Conservation (phyloP, 164 flowering plant species). For the Chimonanthus salicifolius region DNA sequence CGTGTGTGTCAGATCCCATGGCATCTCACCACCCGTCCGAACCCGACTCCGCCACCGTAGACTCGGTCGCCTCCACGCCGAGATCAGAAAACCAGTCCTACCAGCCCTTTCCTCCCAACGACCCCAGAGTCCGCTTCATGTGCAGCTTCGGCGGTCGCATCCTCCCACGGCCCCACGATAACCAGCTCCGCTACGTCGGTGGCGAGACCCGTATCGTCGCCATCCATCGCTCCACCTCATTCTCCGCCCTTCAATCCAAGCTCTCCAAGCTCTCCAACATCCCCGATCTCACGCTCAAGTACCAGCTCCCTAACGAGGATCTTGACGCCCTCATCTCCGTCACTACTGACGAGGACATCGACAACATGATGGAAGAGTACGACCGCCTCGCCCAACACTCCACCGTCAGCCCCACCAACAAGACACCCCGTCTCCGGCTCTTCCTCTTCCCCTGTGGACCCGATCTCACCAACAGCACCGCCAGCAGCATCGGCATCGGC, state of each 20-base stretch:
- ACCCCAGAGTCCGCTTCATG: conserved; percentile 63
- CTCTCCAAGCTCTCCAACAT: conserved; percentile 54
- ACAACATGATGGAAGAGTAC: conserved; percentile 93
- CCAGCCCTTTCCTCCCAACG: conserved; percentile 18
- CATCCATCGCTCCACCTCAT: conserved; percentile 47
- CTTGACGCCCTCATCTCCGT: conserved; percentile 88
- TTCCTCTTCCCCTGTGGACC: conserved; percentile 55
- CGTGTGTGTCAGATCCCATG: conserved; percentile 7
- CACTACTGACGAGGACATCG: conserved; percentile 80
- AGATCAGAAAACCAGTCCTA: conserved; percentile 14
- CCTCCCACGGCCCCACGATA: conserved; percentile 90
- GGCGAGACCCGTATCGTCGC: conserved; percentile 93
- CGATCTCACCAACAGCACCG: conserved; percentile 26
- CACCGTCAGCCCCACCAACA: conserved; percentile 22
- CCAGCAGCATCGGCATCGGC: conserved; percentile 21
- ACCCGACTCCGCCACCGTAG: conserved; percentile 28
- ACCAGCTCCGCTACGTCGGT: conserved; percentile 92
- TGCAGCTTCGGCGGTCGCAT: conserved; percentile 95
- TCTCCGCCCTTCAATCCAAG: conserved; percentile 45
- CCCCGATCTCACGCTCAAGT: conserved; percentile 50
- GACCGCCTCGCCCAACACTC: conserved; percentile 41
- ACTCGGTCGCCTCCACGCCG: conserved; percentile 36
- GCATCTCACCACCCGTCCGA: conserved; percentile 37
- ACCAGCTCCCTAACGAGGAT: conserved; percentile 96
- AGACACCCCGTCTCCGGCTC: conserved; percentile 59